phyloP scores from a whole-genome alignment of 352 stramenopile genomes.

The Saprolegnia parasitica region DNA sequence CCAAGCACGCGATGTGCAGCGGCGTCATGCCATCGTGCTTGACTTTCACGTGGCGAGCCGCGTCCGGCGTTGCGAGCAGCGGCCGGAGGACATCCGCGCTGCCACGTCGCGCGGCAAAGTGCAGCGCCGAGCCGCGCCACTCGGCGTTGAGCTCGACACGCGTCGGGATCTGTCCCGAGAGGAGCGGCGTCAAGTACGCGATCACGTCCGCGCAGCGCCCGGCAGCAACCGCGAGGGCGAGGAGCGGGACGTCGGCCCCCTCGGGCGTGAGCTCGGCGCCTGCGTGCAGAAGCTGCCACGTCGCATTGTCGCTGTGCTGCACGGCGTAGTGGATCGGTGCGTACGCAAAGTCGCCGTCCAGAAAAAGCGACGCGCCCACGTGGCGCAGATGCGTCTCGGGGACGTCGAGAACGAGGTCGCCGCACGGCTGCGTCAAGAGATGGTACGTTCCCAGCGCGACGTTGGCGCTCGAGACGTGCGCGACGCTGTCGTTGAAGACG shows the following conservation, averaged over 20 bases:
- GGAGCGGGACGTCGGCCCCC: constrained; percentile 20
- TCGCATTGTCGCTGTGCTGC: constrained; percentile 29
- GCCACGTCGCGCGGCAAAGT: constrained; percentile 4
- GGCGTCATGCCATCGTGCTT: constrained; percentile 25
- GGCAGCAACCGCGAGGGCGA: constrained; percentile 10
- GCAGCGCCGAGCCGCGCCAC: constrained; percentile 11
- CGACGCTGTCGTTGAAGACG: not conserved
- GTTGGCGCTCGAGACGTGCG: constrained; percentile 8
- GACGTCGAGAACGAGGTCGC: constrained; percentile 40
- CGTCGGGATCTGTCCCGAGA: not conserved
- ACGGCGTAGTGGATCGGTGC: constrained; percentile 22
- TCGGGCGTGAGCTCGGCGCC: constrained; percentile 10
- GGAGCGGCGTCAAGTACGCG: constrained; percentile 21
- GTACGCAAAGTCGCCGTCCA: constrained; percentile 12
- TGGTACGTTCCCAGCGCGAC: constrained; percentile 47
- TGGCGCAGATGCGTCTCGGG: constrained; percentile 18
- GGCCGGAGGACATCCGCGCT: not conserved
- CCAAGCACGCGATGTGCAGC: constrained; percentile 16
- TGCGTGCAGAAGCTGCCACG: constrained; percentile 28
- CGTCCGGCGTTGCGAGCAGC: not conserved
- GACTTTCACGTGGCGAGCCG: constrained; percentile 2
- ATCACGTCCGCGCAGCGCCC: constrained; percentile 11
- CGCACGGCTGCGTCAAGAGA: constrained; percentile 43
- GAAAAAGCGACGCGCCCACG: not conserved
- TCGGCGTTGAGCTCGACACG: constrained; percentile 13